Base-by-base conservation (phyloP, 768 basidiomycete species). In the Suillus brevipes region DNA sequence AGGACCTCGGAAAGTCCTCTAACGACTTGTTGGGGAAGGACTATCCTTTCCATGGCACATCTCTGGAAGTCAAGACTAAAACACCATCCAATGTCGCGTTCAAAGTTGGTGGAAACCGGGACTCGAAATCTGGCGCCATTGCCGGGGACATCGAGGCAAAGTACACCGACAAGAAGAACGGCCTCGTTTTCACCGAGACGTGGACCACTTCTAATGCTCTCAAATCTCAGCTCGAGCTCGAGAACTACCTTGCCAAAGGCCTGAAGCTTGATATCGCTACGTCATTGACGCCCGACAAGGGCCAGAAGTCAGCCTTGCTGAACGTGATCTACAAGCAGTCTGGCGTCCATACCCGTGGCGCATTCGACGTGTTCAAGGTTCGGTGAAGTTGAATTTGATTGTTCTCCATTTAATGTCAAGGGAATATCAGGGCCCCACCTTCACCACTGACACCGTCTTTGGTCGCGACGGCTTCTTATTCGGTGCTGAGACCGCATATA, bases 1-100 rank as follows among this genome's bases (percentile, higher is more conserved):
- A 95, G 93, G 93, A 95, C 79, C 89, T 95, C 71, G 97, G 97
- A 80, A 99, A 98, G 87, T 95, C 95, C 70, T 94, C 95, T 80
- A 93, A 89, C 74, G 97, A 99, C 87, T 82, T 99, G 68, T 85
- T 99, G 72, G 84, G 84, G 77, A 95, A 90, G 84, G 97, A 99
- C 84, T 99, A 88, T 84, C 89, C 87, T 72, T 90, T 94, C 87
- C 77, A 82, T 61, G 87, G 87, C 38, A 85, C 83, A 64, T 78
- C 83, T 63, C 85, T 95, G 63, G 93, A 95, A 79, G 89, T 94
- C 74, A 95, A 95, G 84, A 95, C 93, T 64, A 86, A 89, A 75
- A 91, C 94, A 0, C 90, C 93, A 38, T 94, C 92, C 74, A 87
- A 89, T 74, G 94, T 97, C 71, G 83, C 89, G 77, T 99, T 99